Evolutionary conservation across 306 rosid species (phyloP).

Genomic region (Castanopsis chinensis): DNA sequence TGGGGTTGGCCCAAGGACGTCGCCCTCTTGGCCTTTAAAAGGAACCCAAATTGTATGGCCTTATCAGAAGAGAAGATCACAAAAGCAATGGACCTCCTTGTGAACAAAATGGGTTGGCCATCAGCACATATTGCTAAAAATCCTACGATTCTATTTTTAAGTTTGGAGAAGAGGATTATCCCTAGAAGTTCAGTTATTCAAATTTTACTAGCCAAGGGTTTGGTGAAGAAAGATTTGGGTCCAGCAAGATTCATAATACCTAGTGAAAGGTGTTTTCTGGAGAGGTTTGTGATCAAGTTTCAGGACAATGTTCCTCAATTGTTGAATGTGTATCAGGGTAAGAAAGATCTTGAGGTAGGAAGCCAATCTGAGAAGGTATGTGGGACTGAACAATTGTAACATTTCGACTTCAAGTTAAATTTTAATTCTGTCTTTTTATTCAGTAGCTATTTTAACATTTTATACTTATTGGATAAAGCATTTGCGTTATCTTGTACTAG

Average conservation of each 20-base stretch:
- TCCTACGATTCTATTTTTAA: slow-evolving; percentile 8
- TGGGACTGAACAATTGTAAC: background rate
- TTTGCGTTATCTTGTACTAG: too few species aligned
- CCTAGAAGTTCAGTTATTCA: slow-evolving; percentile 28
- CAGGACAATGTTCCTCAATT: slow-evolving; percentile 18
- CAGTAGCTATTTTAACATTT: too few species aligned
- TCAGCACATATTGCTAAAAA: background rate
- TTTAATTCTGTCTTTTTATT: too few species aligned
- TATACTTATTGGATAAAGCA: too few species aligned
- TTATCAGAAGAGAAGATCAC: slow-evolving; percentile 23
- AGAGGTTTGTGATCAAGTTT: slow-evolving; percentile 26
- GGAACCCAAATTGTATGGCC: slow-evolving; percentile 20
- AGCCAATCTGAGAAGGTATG: background rate
- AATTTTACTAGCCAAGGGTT: slow-evolving; percentile 26
- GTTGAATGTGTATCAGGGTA: slow-evolving; percentile 21
- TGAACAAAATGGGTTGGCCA: slow-evolving; percentile 27
- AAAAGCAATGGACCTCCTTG: slow-evolving; percentile 19
- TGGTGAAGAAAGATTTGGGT: background rate
- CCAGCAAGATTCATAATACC: background rate
- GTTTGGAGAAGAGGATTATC: slow-evolving; percentile 29
- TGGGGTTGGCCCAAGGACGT: slow-evolving; percentile 38
- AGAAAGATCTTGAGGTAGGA: slow-evolving; percentile 6
- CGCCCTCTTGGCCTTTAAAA: slow-evolving; percentile 9
- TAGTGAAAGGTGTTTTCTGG: slow-evolving; percentile 13
- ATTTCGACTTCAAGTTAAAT: background rate